Evolutionary conservation across 371 early-diverging fungal species (phyloP).

Genomic region (Mucor irregularis): DNA sequence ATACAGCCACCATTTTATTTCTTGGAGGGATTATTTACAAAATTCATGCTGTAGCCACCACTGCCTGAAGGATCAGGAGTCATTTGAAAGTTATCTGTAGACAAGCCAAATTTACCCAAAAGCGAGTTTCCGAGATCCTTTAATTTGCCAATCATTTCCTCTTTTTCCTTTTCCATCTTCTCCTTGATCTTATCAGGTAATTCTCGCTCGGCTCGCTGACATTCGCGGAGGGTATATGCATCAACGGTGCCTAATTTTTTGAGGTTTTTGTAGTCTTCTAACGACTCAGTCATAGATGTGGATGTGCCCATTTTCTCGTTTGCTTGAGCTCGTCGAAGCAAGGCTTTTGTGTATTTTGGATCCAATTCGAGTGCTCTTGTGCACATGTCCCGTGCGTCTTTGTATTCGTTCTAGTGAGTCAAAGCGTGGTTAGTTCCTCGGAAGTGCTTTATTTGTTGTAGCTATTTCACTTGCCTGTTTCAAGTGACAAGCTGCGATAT

Average conservation of each 20-base stretch:
- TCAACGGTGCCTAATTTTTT: slow-evolving; percentile 25
- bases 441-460: slow-evolving; percentile 52
- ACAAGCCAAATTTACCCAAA: slow-evolving; percentile 75
- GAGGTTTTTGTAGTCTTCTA: slow-evolving; percentile 55
- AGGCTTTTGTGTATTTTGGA: slow-evolving; percentile 74
- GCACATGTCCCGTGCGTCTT: slow-evolving; percentile 53
- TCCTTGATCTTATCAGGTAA: slow-evolving; percentile 49
- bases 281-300: slow-evolving; percentile 53
- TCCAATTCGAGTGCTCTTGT: slow-evolving; percentile 68
- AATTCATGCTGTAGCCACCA: slow-evolving; percentile 68
- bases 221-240: slow-evolving; percentile 34
- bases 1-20: not conserved
- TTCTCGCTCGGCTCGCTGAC: slow-evolving; percentile 33
- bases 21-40: slow-evolving; percentile 50
- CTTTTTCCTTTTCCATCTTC: slow-evolving; percentile 67
- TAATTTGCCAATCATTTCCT: slow-evolving; percentile 75
- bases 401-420: slow-evolving; percentile 47
- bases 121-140: slow-evolving; percentile 75
- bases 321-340: slow-evolving; percentile 79
- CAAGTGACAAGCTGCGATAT: slow-evolving; percentile 72
- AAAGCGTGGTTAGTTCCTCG: too few species aligned
- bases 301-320: slow-evolving; percentile 62
- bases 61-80: slow-evolving; percentile 53
- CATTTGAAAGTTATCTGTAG: slow-evolving; percentile 74
- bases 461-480: slow-evolving; percentile 43